Evolutionary conservation across 2,329 filamentous ascomycete genomes (phyloP).

Genomic region (Trichoderma breve): DNA sequence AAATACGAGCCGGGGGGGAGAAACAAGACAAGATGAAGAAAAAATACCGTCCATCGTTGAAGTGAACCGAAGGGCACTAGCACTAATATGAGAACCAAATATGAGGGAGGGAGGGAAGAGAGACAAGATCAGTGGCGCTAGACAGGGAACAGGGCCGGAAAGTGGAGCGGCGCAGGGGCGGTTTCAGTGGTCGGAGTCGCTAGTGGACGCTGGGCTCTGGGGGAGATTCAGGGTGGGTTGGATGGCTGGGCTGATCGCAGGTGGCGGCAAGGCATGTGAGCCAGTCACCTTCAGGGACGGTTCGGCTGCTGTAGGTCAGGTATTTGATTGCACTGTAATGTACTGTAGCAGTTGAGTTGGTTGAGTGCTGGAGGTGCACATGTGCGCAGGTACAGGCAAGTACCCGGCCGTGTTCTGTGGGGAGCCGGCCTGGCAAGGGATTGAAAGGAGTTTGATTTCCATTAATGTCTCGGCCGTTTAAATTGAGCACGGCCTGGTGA

Average conservation of each 20-base stretch:
- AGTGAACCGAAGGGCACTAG: not conserved
- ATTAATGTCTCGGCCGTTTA: not conserved
- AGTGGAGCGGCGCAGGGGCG: conserved; percentile 2
- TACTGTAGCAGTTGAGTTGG: not conserved
- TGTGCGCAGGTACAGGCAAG: not conserved
- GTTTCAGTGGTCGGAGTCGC: not conserved
- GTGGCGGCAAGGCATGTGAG: conserved; percentile 5
- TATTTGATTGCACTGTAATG: not conserved
- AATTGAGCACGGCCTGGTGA: not conserved
- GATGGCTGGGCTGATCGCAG: not conserved
- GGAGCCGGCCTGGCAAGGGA: not conserved
- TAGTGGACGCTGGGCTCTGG: not conserved
- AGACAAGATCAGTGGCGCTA: not conserved
- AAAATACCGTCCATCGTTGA: not conserved
- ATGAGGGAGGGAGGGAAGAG: not conserved
- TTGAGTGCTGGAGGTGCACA: not conserved
- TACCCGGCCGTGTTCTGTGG: not conserved
- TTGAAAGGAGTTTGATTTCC: not conserved
- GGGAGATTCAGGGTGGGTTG: not conserved
- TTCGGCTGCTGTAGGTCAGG: not conserved
- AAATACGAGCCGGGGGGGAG: not conserved
- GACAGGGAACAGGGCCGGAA: conserved; percentile 7
- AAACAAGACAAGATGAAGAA: not conserved
- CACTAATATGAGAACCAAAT: not conserved
- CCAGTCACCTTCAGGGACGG: not conserved